Evolutionary conservation across 139 green algal genomes (phyloP).

Genomic region (Coccomyxa sp.): DNA sequence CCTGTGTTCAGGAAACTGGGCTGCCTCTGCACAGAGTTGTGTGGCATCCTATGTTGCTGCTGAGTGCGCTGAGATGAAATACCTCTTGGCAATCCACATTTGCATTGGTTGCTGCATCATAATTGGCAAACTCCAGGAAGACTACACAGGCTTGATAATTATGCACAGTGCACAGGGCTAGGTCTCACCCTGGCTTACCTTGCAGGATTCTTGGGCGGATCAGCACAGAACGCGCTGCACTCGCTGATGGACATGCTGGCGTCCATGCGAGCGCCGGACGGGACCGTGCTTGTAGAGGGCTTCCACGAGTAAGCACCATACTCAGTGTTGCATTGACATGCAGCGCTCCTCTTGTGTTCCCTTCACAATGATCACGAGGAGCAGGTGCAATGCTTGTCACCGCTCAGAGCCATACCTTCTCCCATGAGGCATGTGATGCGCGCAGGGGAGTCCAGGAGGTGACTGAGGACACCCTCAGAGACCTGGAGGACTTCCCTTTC

Average conservation of each 20-base stretch:
- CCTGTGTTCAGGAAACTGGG: neutral
- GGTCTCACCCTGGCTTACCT: neutral
- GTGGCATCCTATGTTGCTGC: neutral
- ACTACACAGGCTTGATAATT: neutral
- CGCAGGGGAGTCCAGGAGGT: slow-evolving; percentile 30
- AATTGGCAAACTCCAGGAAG: neutral
- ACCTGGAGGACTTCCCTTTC: slow-evolving; percentile 43
- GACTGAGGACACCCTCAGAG: slow-evolving; percentile 36
- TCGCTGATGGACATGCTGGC: slow-evolving; percentile 54
- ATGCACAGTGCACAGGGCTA: neutral
- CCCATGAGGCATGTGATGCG: neutral
- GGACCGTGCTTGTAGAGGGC: slow-evolving; percentile 40
- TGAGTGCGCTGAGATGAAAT: neutral
- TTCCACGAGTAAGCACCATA: slow-evolving; percentile 52
- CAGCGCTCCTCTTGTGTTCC: neutral
- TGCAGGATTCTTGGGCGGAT: slow-evolving; percentile 53
- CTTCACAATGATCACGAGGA: neutral
- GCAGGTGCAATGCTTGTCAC: neutral
- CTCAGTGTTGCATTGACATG: neutral
- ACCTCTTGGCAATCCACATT: neutral
- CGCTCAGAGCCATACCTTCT: neutral
- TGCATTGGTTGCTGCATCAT: neutral
- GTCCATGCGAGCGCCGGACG: slow-evolving; percentile 34
- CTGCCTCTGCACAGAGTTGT: neutral
- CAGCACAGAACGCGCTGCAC: slow-evolving; percentile 50